Evolutionary conservation across 2,329 filamentous ascomycete species (phyloP), one percentile per base, ranked within the genome.

Genomic region (Diplodia scrobiculata): DNA sequence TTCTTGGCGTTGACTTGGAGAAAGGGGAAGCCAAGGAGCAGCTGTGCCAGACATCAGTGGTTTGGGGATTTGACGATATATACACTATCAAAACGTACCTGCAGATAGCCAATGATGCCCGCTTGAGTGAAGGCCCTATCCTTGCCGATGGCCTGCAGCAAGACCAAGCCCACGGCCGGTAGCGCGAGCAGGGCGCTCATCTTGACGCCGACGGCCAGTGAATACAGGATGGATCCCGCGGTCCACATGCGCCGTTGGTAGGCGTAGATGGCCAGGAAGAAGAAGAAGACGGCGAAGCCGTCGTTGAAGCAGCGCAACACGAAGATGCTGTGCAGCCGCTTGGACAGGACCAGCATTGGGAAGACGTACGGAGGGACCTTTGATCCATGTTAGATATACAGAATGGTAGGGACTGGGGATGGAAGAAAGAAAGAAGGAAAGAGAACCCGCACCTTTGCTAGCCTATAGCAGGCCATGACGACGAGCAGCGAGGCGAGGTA

Each of bases 251-350:
- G 84, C 53, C 84, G 85, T 80, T 97, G 91, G 75, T 92, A 90
- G 69, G 87, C 82, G 74, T 87, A 90, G 47, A 98, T 88, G n/a
- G 91, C 86, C 19, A 87, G 76, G 86, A 92, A 98, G 68, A 99
- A 84, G 70, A 91, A 91, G 71, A 95, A 83, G 3, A 89, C 86
- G 19, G 93, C 93, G 75, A 97, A 91, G 71, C 92, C 91, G 79
- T 99, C 95, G 79, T 99, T 99, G 83, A 99, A 99, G 73, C 94
- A 89, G 51, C 95, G 87, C 65, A 99, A 84, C 71, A 99, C 80
- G 74, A 95, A 99, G 71, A 99, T 90, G 77, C 92, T 97, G 78
- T 99, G 95, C 29, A 98, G 81, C 41, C 95, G 87, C 78, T 98
- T 98, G 65, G 93, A 97, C 53, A 97, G 80, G 63, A 96, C 85